Evolutionary conservation across 495 filamentous ascomycete genomes (phyloP).

Genomic region (Oidiodendron maius): DNA sequence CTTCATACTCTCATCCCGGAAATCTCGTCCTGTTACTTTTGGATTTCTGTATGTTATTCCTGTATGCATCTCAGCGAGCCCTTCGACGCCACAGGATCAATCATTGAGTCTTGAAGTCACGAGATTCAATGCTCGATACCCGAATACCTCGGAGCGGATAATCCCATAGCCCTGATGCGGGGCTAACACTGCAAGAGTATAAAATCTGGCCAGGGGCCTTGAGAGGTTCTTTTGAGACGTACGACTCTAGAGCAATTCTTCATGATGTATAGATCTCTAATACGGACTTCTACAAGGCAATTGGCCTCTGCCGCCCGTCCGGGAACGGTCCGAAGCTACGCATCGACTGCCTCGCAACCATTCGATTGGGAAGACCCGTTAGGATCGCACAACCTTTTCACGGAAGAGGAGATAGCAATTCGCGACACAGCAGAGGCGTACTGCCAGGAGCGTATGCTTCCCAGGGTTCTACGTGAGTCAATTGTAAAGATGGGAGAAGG

Average conservation of each 20-base stretch:
- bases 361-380: slow-evolving; percentile 96
- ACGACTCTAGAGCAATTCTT: too few relatives aligned
- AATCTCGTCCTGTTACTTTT: too few relatives aligned
- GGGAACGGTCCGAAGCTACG: slow-evolving; percentile 28
- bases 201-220: too few relatives aligned
- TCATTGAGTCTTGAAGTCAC: background rate
- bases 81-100: background rate
- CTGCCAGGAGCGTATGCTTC: slow-evolving; percentile 82
- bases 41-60: too few relatives aligned
- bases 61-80: too few relatives aligned
- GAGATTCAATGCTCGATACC: slow-evolving; percentile 1
- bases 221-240: too few relatives aligned
- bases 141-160: slow-evolving; percentile 3
- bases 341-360: slow-evolving; percentile 34
- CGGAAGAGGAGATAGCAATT: slow-evolving; percentile 86
- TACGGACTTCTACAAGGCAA: slow-evolving; percentile 28
- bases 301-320: slow-evolving; percentile 21
- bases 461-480: slow-evolving; percentile 77
- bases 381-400: slow-evolving; percentile 62
- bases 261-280: slow-evolving; percentile 36
- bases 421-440: slow-evolving; percentile 84
- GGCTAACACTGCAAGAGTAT: too few relatives aligned
- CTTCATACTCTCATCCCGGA: too few relatives aligned
- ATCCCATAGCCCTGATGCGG: too few relatives aligned
- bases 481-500: background rate